Evolutionary conservation across 306 rosid genomes (phyloP), one percentile per base, ranked within the genome.

Genomic region (Herpetospermum pedunculosum): DNA sequence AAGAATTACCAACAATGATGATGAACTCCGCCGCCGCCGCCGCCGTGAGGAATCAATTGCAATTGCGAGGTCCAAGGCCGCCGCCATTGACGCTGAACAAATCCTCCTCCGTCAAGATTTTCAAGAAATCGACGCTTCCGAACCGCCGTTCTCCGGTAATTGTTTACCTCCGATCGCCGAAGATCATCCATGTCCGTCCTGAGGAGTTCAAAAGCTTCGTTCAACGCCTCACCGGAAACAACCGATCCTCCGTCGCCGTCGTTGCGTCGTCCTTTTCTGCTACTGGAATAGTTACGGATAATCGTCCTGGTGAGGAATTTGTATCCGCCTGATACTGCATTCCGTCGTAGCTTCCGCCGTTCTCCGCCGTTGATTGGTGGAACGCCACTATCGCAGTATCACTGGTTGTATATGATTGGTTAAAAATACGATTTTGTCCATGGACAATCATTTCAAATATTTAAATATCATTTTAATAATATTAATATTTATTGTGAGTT

Each of bases 21-120:
- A 84, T 75, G 84, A 12, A 25, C 28, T 77, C 69, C 16, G 21
- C 37, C 14, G 43, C 40, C 38, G 29, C 52, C 35, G 21, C 37
- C 14, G 43, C 40, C 38, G 29, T 44, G 41, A 46, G 64, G 28
- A 65, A 55, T 35, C 50, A 55, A 18, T 49, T 79, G 75, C 58
- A 54, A n/a, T 49, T 82, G 75, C 80, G 79, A 62, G 88, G 82
- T 77, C 78, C 84, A 19, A 76, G 79, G 81, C 88, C 87, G 37
- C 62, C 85, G 41, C 63, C 78, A 29, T 77, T 83, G 28, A 8
- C 40, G 19, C 68, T 78, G 8, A 75, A 34, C 74, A 18, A 26
- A 35, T 48, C 8, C 16, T 46, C 4, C n/a, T 75, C 78, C n/a
- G 10, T n/a, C 15, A 80, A 54, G 60, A 73, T 38, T 32, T 23